Evolutionary conservation across 2,329 filamentous ascomycete species (phyloP).

Genomic region (Nigrospora oryzae): DNA sequence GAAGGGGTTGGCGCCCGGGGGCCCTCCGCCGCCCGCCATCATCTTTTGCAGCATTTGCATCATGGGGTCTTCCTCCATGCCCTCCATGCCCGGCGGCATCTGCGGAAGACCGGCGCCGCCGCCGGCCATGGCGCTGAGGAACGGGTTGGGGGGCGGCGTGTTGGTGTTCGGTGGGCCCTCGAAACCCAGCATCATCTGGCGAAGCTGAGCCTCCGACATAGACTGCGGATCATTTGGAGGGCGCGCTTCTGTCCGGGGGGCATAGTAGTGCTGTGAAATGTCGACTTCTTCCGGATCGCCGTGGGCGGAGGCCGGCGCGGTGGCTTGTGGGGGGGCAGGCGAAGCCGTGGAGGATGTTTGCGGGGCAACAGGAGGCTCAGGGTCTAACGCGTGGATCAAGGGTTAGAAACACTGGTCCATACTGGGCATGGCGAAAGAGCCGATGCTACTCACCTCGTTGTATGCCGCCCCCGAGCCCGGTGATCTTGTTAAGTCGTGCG

Average conservation of each 20-base stretch:
- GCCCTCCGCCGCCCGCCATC: constrained; percentile 37
- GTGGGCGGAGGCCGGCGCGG: constrained; percentile 24
- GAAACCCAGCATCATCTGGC: constrained; percentile 56
- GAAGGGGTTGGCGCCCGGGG: constrained; percentile 24
- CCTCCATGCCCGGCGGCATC: constrained; percentile 22
- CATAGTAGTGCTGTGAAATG: constrained; percentile 67
- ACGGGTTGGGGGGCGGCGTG: constrained; percentile 12
- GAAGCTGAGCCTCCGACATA: constrained; percentile 50
- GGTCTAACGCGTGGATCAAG: background rate
- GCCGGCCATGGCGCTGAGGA: constrained; percentile 7
- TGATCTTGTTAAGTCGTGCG: constrained; percentile 66
- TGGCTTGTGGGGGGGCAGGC: constrained; percentile 23
- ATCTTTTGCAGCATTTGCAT: constrained; percentile 71
- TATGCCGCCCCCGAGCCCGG: constrained; percentile 55
- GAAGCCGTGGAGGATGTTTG: constrained; percentile 7
- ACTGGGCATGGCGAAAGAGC: too few relatives aligned
- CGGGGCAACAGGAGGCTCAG: background rate
- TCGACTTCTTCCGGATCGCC: constrained; percentile 70
- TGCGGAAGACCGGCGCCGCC: constrained; percentile 11
- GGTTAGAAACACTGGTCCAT: background rate
- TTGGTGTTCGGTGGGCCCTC: constrained; percentile 25
- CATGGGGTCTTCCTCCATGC: constrained; percentile 51
- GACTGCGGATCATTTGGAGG: constrained; percentile 24
- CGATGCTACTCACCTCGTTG: constrained; percentile 28
- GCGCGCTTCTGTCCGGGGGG: constrained; percentile 37